Conservation (phyloP, 306 rosid genomes). For the Carpinus viminea region DNA sequence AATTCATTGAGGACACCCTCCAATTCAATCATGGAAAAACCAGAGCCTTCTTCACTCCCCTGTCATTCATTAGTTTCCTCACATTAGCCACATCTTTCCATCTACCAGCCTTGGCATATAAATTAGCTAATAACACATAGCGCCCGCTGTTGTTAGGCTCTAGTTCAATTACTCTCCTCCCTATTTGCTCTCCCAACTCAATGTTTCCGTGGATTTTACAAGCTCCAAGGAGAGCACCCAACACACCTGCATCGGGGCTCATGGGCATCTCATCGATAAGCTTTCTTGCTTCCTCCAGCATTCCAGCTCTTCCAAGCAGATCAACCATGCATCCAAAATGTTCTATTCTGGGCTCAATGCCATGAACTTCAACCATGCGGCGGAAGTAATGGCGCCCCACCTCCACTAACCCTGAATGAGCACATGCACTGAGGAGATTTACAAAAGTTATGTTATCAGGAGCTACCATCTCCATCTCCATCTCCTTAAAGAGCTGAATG, state of each 20-base stretch:
- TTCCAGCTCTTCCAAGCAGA: constrained; percentile 62
- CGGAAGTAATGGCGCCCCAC: constrained; percentile 36
- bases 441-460: constrained; percentile 39
- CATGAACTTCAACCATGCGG: constrained; percentile 29
- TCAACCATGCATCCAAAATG: constrained; percentile 73
- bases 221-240: constrained; percentile 78
- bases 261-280: constrained; percentile 51
- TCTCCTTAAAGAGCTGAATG: constrained; percentile 30
- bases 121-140: constrained; percentile 55
- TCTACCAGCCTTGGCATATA: constrained; percentile 57
- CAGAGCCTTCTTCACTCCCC: constrained; percentile 67
- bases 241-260: constrained; percentile 51
- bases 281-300: constrained; percentile 52
- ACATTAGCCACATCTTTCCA: constrained; percentile 57
- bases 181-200: constrained; percentile 54
- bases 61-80: constrained; percentile 62
- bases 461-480: constrained; percentile 27
- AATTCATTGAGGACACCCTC: constrained; percentile 59
- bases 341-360: constrained; percentile 49
- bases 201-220: constrained; percentile 60
- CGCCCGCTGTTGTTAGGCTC: constrained; percentile 71
- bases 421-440: constrained; percentile 40
- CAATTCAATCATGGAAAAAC: constrained; percentile 59
- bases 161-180: constrained; percentile 51
- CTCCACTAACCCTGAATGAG: constrained; percentile 41